A percentile compares a stretch with the other conserved stretches of the same genome.
Evolutionary conservation across 768 basidiomycete genomes (phyloP).

Genomic region (Cyclocybe aegerita): DNA sequence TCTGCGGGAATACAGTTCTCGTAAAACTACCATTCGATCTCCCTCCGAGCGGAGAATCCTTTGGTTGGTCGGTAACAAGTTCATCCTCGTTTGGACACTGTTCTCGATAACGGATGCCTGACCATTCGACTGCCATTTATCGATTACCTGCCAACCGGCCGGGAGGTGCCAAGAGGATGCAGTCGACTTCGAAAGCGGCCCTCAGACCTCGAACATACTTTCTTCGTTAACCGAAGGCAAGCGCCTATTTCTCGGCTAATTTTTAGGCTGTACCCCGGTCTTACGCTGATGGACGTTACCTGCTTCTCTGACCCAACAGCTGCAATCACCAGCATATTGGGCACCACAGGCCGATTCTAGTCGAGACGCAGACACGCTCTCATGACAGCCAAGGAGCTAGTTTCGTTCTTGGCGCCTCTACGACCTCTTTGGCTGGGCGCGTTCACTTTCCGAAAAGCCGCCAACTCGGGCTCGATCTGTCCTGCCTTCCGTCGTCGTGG

Average conservation of each 20-base stretch:
- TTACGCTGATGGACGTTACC: neutral
- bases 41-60: too few species aligned
- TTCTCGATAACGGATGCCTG: too few species aligned
- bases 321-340: neutral
- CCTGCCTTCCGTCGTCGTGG: neutral
- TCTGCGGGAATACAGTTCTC: too few species aligned
- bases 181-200: neutral
- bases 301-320: neutral
- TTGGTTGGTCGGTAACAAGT: too few species aligned
- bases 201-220: neutral
- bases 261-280: slow-evolving; percentile 1
- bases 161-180: neutral
- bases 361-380: neutral
- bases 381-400: neutral
- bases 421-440: neutral
- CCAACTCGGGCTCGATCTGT: neutral
- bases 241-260: slow-evolving; percentile 7
- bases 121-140: too few species aligned
- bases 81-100: too few species aligned
- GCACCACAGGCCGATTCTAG: neutral
- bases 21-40: too few species aligned
- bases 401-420: neutral
- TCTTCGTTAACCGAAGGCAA: neutral
- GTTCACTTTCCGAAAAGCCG: neutral
- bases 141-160: too few species aligned